Percentiles rank a stretch among this genome's conserved stretches.
Conservation (phyloP, 352 stramenopile genomes). For the Phytopythium sindhum region DNA sequence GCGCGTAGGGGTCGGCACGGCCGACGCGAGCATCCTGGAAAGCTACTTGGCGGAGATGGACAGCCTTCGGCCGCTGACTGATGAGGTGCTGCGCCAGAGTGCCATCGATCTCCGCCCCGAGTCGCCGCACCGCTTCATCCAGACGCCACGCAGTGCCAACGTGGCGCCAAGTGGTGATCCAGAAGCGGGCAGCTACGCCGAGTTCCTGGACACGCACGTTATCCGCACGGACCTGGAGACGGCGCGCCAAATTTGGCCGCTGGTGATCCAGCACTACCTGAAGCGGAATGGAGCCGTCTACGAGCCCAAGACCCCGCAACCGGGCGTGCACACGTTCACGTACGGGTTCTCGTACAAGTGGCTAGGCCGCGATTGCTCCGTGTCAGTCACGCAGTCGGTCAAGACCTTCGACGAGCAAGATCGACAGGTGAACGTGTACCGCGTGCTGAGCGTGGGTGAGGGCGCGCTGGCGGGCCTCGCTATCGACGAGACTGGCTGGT, state of each 20-base stretch:
- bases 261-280: not conserved
- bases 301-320: not conserved
- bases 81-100: not conserved
- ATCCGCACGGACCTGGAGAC: not conserved
- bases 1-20: not conserved
- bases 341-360: not conserved
- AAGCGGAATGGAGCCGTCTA: not conserved
- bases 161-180: not conserved
- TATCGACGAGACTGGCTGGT: slow-evolving; percentile 26
- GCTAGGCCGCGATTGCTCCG: not conserved
- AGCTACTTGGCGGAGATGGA: not conserved
- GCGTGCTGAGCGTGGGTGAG: slow-evolving; percentile 28
- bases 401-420: slow-evolving; percentile 10
- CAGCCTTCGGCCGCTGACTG: not conserved
- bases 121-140: not conserved
- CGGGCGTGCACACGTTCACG: not conserved
- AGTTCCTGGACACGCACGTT: not conserved
- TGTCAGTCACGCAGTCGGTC: not conserved
- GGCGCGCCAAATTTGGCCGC: not conserved
- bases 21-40: not conserved
- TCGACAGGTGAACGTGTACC: slow-evolving; percentile 22
- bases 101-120: not conserved
- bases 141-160: not conserved
- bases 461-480: slow-evolving; percentile 21
- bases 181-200: not conserved